Base-by-base conservation (phyloP, 805 yeast genomes). In the Lachancea kluyveri region DNA sequence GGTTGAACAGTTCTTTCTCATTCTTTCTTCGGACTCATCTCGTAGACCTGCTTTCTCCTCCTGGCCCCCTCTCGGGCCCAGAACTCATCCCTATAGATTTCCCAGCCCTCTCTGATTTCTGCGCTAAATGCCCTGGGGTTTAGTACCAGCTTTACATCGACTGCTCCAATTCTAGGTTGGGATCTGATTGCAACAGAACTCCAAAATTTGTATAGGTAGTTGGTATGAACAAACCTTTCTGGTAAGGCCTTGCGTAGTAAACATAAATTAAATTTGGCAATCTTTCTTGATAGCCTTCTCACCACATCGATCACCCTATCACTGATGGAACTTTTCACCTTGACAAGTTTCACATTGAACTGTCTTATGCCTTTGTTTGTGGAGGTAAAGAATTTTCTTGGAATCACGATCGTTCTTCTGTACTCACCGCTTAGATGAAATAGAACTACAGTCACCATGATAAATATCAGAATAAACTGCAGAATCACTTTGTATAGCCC, bases 51-150 rank as follows among this genome's bases (percentile, higher is more conserved):
- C 33, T 57, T 62, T 25, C 73, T 59, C 41, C 87, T 63, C 43
- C 86, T 68, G 2, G 75, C 72, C 1, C 85, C 83, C 53, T 87
- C 95, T 45, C 80, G 70, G 14, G 77, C 74, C 96, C 97, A 92
- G 52, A 87, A 92, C 54, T 88, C 96, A 44, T 83, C 84, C 38
- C 98, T 62, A 49, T 88, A 90, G 24, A 86, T 57, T 50, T 90
- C 98, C 97, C 98, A 90, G 7, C 86, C 88, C 54, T 88, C 96
- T 41, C 96, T 70, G 5, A 82, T 74, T 29, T 82, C 88, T 0
- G 92, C 77, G 38, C 75, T 74, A 58, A 90, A 92, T 1, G 79
- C 78, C 30, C 95, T 65, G 3, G 96, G 82, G 36, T 80, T 79
- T 34, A 92, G 64, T 7, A 85, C 81, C 6, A 92, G 54, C 53